phyloP scores from a whole-genome alignment of 495 filamentous ascomycete species.

The Chlorociboria aeruginascens region DNA sequence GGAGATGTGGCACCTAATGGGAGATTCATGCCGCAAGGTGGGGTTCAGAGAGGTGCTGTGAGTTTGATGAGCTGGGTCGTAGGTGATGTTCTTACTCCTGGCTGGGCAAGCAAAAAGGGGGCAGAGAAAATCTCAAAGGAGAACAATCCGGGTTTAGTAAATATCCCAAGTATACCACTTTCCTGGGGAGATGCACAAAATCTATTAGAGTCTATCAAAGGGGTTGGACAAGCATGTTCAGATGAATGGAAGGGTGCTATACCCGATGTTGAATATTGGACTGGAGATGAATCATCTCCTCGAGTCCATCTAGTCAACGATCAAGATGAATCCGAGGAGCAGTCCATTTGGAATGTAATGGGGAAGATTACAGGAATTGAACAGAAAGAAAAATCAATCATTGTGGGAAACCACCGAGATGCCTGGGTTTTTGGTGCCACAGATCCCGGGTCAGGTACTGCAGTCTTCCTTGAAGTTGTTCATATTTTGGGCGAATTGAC shows the following conservation, averaged over 20 bases:
- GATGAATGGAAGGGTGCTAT: conserved; percentile 68
- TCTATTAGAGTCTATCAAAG: conserved; percentile 65
- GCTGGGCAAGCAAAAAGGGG: conserved; percentile 63
- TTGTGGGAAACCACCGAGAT: conserved; percentile 90
- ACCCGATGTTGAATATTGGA: conserved; percentile 61
- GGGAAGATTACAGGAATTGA: conserved; percentile 75
- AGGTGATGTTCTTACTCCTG: conserved; percentile 82
- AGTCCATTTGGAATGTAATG: conserved; percentile 83
- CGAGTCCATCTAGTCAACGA: conserved; percentile 75
- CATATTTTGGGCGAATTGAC: conserved; percentile 70
- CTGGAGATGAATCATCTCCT: conserved; percentile 65
- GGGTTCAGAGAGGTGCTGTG: conserved; percentile 75
- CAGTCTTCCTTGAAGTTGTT: conserved; percentile 78
- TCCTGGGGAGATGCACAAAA: conserved; percentile 78
- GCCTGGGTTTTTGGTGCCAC: conserved; percentile 83
- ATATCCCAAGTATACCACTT: conserved; percentile 82
- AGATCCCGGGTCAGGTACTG: conserved; percentile 80
- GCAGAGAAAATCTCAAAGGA: conserved; percentile 53
- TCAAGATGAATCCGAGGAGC: conserved; percentile 71
- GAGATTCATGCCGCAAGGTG: conserved; percentile 63
- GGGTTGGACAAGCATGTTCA: conserved; percentile 58
- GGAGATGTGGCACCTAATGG: conserved; percentile 63
- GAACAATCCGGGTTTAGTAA: conserved; percentile 57
- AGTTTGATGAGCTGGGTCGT: conserved; percentile 72
- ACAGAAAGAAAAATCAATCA: conserved; percentile 70